Evolutionary conservation across 805 yeast genomes (phyloP).

Genomic region (Saccharomycopsis oosterbeekiorum): DNA sequence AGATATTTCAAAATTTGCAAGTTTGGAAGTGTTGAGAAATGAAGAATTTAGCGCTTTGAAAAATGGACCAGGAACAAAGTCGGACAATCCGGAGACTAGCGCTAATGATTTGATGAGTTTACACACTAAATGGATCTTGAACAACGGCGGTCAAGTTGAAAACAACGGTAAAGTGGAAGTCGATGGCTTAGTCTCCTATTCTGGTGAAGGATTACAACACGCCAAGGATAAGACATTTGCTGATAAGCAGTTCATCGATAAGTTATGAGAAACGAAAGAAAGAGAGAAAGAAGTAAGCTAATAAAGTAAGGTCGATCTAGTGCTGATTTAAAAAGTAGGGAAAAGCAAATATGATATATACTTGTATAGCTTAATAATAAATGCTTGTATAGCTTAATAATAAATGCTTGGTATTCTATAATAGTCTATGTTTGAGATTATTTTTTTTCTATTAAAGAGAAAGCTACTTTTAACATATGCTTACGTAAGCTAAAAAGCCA

Average conservation of each 20-base stretch:
- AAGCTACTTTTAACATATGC: too few relatives aligned
- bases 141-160: conserved; percentile 56
- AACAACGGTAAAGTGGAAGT: conserved; percentile 57
- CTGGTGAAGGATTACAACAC: conserved; percentile 58
- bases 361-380: too few relatives aligned
- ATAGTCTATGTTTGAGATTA: too few relatives aligned
- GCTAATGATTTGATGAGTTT: conserved; percentile 51
- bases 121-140: conserved; percentile 63
- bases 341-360: too few relatives aligned
- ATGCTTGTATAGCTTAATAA: too few relatives aligned
- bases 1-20: conserved; percentile 64
- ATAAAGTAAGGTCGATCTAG: too few relatives aligned
- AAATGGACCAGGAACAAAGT: conserved; percentile 74
- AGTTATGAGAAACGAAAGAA: background rate
- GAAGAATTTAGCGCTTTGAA: conserved; percentile 92
- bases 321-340: too few relatives aligned
- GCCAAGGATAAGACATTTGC: conserved; percentile 38
- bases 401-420: too few relatives aligned
- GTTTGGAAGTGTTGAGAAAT: conserved; percentile 78
- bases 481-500: too few relatives aligned
- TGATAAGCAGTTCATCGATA: conserved; percentile 5
- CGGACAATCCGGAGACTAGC: conserved; percentile 82
- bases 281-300: too few relatives aligned
- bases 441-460: too few relatives aligned
- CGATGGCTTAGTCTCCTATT: conserved; percentile 61